Base-by-base conservation (phyloP, 352 stramenopile genomes). In the Blastocystis sp. region DNA sequence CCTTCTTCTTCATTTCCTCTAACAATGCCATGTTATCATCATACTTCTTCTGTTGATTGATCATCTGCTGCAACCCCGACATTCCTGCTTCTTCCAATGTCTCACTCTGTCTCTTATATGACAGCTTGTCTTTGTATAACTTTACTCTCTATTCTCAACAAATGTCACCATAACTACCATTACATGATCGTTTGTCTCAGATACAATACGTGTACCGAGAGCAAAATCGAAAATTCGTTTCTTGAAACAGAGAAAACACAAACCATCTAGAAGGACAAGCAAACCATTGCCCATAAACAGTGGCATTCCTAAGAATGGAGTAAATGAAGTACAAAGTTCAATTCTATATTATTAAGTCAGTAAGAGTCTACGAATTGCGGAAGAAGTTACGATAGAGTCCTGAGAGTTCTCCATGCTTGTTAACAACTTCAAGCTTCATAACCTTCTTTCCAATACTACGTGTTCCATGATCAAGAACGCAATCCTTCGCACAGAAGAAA, bases 101-200 rank as follows among this genome's bases (percentile, higher is more conserved):
- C 37, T 80, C 69, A n/a, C 35, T 58, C 69, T 80, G 69, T 59
- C 69, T 80, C 69, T 80, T 80, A 54, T 80, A 80, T 12, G 32
- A 24, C 16, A 80, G 9, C 21, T 80, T 80, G 24, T 59, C 69
- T 39, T 80, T 80, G 43, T 63, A 61, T 52, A 80, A 54, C 39
- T 80, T 61, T 27, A 80, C 69, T 37, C 69, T 59, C 69, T 80
- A 80, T 42, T 0, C 2, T 80, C 3, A 80, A 27, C 29, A 24
- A 27, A 9, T 19, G 7, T 21, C 7, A 19, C 0, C 19, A 80
- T 0, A 43, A 24, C 9, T 7, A 80, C 69, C 69, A 61, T 39
- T 39, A 5, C 16, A 37, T 61, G 43, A 80, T 80, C 43, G 0
- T n/a, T 11, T 19, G 19, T 24, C 39, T 80, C 69, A 16, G 43